Percentiles rank a stretch among this genome's conserved stretches.
phyloP scores from a whole-genome alignment of 352 stramenopile species.

The Globisporangium heterothallicum region DNA sequence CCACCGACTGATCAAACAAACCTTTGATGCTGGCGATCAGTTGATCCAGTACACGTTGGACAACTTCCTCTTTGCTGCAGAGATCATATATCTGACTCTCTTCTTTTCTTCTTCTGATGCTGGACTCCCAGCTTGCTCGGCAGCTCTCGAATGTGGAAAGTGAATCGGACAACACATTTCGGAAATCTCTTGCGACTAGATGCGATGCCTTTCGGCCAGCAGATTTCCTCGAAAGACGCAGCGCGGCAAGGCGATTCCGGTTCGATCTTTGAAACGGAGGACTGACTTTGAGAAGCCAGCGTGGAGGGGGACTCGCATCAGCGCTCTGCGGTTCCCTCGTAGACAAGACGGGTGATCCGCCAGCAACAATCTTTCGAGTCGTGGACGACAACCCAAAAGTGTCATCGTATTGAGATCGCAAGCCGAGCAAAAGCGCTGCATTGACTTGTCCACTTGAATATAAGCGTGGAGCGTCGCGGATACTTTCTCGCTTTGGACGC shows the following conservation, averaged over 20 bases:
- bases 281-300: constrained; percentile 62
- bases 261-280: constrained; percentile 50
- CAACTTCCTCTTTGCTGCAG: constrained; percentile 35
- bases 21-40: constrained; percentile 57
- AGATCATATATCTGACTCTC: constrained; percentile 21
- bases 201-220: constrained; percentile 35
- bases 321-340: not conserved
- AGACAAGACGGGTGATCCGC: not conserved
- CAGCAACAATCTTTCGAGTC: constrained; percentile 19
- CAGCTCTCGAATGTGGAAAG: constrained; percentile 45
- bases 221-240: constrained; percentile 30
- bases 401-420: constrained; percentile 56
- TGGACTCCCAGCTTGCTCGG: constrained; percentile 39
- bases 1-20: constrained; percentile 3
- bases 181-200: constrained; percentile 47
- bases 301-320: constrained; percentile 26
- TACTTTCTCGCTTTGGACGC: not conserved
- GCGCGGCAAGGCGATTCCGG: constrained; percentile 31
- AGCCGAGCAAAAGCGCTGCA: constrained; percentile 40
- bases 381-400: constrained; percentile 49
- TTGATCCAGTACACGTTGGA: constrained; percentile 46
- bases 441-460: constrained; percentile 41
- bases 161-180: constrained; percentile 19
- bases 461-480: not conserved
- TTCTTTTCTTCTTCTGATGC: constrained; percentile 20